Conservation (phyloP, 495 filamentous ascomycete species). For the Achaetomiella virescens region DNA sequence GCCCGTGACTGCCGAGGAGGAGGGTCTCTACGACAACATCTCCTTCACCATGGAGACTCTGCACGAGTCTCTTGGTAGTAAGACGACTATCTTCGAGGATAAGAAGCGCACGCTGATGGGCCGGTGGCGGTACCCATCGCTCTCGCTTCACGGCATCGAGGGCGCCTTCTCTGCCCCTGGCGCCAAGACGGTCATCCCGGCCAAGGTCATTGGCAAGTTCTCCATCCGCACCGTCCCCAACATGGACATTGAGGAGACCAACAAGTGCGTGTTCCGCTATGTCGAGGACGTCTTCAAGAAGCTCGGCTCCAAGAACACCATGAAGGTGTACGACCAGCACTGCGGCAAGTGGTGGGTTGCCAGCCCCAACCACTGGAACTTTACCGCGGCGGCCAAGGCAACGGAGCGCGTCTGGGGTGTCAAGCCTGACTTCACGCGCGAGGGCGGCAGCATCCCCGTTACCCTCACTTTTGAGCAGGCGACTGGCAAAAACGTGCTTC, state of each 20-base stretch:
- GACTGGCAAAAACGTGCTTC: slow-evolving; percentile 94
- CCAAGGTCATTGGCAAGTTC: slow-evolving; percentile 96
- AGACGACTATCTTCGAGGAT: slow-evolving; percentile 74
- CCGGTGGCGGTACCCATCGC: slow-evolving; percentile 86
- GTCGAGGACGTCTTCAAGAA: slow-evolving; percentile 74
- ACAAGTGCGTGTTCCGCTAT: slow-evolving; percentile 72
- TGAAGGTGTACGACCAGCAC: slow-evolving; percentile 76
- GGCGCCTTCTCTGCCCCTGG: slow-evolving; percentile 90
- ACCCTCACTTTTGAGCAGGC: slow-evolving; percentile 96
- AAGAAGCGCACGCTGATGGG: slow-evolving; percentile 92
- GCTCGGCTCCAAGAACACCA: slow-evolving; percentile 81
- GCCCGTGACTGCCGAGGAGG: slow-evolving; percentile 78
- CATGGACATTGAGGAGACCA: slow-evolving; percentile 89
- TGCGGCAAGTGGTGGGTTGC: slow-evolving; percentile 98
- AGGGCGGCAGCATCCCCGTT: slow-evolving; percentile 95
- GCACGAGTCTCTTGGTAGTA: slow-evolving; percentile 80
- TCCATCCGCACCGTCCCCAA: slow-evolving; percentile 94
- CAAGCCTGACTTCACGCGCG: slow-evolving; percentile 89
- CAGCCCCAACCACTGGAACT: slow-evolving; percentile 97
- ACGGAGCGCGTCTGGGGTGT: slow-evolving; percentile 87
- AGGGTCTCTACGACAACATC: slow-evolving; percentile 74
- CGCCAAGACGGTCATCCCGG: slow-evolving; percentile 97
- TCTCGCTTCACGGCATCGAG: slow-evolving; percentile 95
- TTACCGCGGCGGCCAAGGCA: slow-evolving; percentile 84
- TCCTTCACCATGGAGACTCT: slow-evolving; percentile 93